Evolutionary conservation across 1,284 basidiomycete genomes (phyloP).

Genomic region (Microbotryum intermedium): DNA sequence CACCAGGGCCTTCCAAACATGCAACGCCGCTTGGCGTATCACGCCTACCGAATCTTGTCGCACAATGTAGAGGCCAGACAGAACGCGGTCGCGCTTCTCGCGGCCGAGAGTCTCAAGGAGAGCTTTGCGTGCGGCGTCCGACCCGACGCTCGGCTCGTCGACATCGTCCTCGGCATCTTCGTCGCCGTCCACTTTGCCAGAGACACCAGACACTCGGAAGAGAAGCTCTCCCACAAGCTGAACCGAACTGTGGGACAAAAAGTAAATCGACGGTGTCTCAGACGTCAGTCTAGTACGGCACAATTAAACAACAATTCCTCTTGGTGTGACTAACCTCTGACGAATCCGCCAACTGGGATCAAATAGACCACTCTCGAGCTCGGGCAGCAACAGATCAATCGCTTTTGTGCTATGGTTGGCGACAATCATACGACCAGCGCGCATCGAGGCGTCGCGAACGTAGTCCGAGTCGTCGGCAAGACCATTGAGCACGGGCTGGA

Average conservation of each 20-base stretch:
- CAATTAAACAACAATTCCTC: background rate
- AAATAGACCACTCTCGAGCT: conserved; percentile 91
- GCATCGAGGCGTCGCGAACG: conserved; percentile 71
- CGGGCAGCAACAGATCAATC: conserved; percentile 86
- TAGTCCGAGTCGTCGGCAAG: conserved; percentile 90
- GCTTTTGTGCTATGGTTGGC: conserved; percentile 88
- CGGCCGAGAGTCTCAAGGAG: conserved; percentile 79
- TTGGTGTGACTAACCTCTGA: conserved; percentile 46
- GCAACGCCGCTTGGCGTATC: conserved; percentile 84
- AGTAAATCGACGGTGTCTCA: background rate
- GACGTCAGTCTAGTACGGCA: background rate
- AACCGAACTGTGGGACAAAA: conserved; percentile 61
- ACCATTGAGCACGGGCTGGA: conserved; percentile 84
- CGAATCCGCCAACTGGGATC: conserved; percentile 91
- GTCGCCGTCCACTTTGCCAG: conserved; percentile 69
- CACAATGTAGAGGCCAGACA: conserved; percentile 84
- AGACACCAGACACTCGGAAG: conserved; percentile 97
- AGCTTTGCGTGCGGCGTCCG: conserved; percentile 70
- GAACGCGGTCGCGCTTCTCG: conserved; percentile 80
- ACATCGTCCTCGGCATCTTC: conserved; percentile 53
- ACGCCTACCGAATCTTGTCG: conserved; percentile 86
- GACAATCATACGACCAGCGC: conserved; percentile 97
- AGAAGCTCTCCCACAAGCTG: conserved; percentile 90
- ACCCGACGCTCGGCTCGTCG: conserved; percentile 46
- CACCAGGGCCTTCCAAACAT: conserved; percentile 98